Evolutionary conservation across 1,139 yeast species (phyloP).

Genomic region (Yamadazyma atmosphaerica): DNA sequence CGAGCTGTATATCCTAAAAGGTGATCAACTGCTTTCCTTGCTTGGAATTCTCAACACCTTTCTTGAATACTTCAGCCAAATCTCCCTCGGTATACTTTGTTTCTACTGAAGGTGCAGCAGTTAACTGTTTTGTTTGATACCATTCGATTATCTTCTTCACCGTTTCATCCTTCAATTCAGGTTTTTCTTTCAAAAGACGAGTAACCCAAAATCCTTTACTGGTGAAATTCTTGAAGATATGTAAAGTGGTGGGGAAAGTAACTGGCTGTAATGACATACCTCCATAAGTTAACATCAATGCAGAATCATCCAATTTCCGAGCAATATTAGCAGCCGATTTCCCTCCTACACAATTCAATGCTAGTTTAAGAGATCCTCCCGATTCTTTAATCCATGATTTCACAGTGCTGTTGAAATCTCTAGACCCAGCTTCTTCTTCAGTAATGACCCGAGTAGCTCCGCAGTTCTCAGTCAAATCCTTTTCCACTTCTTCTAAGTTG

Average conservation of each 20-base stretch:
- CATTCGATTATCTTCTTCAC: slow-evolving; percentile 62
- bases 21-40: slow-evolving; percentile 44
- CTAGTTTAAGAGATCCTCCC: slow-evolving; percentile 63
- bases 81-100: slow-evolving; percentile 48
- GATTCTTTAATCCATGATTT: slow-evolving; percentile 63
- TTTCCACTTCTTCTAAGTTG: slow-evolving; percentile 61
- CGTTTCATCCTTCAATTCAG: slow-evolving; percentile 59
- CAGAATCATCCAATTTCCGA: slow-evolving; percentile 67
- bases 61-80: slow-evolving; percentile 48
- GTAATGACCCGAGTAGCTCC: slow-evolving; percentile 94
- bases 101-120: slow-evolving; percentile 60
- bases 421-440: slow-evolving; percentile 75
- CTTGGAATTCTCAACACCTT: slow-evolving; percentile 52
- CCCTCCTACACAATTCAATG: slow-evolving; percentile 93
- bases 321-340: slow-evolving; percentile 78
- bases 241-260: slow-evolving; percentile 79
- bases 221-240: slow-evolving; percentile 84
- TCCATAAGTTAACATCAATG: slow-evolving; percentile 87
- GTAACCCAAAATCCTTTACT: slow-evolving; percentile 96
- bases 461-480: slow-evolving; percentile 49
- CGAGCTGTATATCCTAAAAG: no score
- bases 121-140: slow-evolving; percentile 62
- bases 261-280: slow-evolving; percentile 98
- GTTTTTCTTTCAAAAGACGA: slow-evolving; percentile 64
- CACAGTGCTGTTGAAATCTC: slow-evolving; percentile 59